Evolutionary conservation across 306 rosid genomes (phyloP).

Genomic region (Datisca glomerata): DNA sequence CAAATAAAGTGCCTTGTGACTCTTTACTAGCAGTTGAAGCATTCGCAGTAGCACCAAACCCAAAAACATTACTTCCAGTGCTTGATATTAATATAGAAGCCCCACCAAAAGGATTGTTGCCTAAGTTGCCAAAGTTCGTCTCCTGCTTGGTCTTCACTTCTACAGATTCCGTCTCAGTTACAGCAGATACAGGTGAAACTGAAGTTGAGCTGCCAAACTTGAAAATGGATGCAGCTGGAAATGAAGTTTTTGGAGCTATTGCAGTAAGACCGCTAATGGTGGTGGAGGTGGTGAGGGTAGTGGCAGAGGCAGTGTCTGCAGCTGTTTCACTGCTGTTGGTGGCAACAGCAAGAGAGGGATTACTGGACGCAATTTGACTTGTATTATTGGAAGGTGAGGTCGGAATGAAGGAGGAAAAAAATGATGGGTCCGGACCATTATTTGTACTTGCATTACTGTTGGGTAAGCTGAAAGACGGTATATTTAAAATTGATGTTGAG

Average conservation of each 20-base stretch:
- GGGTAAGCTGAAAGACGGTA: constrained; percentile 20
- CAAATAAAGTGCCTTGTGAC: constrained; percentile 21
- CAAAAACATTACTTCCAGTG: constrained; percentile 32
- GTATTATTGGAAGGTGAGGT: constrained; percentile 21
- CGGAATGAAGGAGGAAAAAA: constrained; percentile 15
- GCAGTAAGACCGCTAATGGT: constrained; percentile 15
- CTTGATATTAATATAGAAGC: constrained; percentile 28
- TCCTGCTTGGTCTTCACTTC: constrained; percentile 35
- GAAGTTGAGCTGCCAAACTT: constrained; percentile 15
- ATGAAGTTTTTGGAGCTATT: constrained; percentile 22
- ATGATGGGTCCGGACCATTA: constrained; percentile 32
- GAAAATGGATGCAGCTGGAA: constrained; percentile 16
- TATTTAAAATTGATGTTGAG: constrained; percentile 20
- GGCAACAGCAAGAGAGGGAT: constrained; percentile 17
- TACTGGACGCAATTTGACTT: constrained; percentile 29
- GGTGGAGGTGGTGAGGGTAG: constrained; percentile 11
- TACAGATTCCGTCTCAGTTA: constrained; percentile 15
- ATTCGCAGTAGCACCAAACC: constrained; percentile 37
- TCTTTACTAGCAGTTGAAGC: constrained; percentile 29
- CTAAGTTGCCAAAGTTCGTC: constrained; percentile 23
- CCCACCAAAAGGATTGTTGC: constrained; percentile 25
- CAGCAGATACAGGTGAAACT: constrained; percentile 17
- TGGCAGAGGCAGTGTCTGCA: constrained; percentile 8
- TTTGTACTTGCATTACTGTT: constrained; percentile 27
- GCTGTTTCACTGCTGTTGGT: constrained; percentile 19